Evolutionary conservation across 2,329 filamentous ascomycete genomes (phyloP).

Genomic region (Podosphaera fusca): DNA sequence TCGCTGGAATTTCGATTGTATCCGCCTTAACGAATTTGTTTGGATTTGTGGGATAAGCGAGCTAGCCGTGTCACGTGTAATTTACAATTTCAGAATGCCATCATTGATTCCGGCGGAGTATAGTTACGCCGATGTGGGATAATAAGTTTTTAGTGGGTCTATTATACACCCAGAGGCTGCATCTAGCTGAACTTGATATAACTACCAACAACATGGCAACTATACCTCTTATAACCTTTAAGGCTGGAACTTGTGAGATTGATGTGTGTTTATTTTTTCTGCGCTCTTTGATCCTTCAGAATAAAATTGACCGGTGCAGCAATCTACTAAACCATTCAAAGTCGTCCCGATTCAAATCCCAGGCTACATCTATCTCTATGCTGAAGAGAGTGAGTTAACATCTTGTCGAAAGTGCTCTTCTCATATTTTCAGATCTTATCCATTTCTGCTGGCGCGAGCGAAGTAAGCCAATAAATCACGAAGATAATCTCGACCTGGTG

Average conservation of each 20-base stretch:
- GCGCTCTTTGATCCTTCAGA: conserved; percentile 3
- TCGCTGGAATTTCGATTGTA: not conserved
- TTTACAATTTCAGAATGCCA: not conserved
- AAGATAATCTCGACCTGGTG: conserved; percentile 60
- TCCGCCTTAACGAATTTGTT: not conserved
- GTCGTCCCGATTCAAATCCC: conserved; percentile 49
- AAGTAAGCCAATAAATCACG: conserved; percentile 40
- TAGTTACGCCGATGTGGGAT: not conserved
- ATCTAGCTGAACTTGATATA: no score
- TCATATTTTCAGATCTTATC: conserved; percentile 41
- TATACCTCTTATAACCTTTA: conserved; percentile 78
- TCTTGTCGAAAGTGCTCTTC: not conserved
- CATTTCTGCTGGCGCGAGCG: conserved; percentile 96
- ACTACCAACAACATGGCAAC: conserved; percentile 41
- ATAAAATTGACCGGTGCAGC: conserved; percentile 14
- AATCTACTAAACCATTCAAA: conserved; percentile 37
- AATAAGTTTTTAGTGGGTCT: not conserved
- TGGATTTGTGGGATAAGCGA: conserved; percentile 1
- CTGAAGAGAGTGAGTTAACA: conserved; percentile 49
- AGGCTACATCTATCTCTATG: conserved; percentile 82
- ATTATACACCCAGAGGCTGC: no score
- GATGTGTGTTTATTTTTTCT: conserved; percentile 35
- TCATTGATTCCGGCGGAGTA: not conserved
- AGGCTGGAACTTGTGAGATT: conserved; percentile 72
- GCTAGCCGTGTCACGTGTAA: not conserved